Evolutionary conservation across 192 early-diverging fungal species (phyloP), one percentile per base, ranked within the genome.

Genomic region (Mortierella antarctica): DNA sequence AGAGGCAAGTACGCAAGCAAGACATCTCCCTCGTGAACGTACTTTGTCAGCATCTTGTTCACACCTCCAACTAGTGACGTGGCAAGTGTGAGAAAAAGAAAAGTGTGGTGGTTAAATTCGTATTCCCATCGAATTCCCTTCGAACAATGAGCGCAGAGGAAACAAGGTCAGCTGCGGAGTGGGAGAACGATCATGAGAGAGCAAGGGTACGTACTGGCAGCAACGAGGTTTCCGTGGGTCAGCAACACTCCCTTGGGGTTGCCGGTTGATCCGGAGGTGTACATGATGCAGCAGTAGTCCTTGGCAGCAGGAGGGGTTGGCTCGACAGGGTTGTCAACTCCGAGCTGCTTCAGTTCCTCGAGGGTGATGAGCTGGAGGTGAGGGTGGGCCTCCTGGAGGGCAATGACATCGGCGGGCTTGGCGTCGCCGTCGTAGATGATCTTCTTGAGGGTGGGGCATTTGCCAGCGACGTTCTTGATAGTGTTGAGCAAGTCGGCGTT

Each of bases 171-270:
- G n/a, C 54, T 13, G 55, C 54, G 23, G 31, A 69, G 44, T 18
- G 57, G 6, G 7, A 49, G 48, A 41, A 51, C 20, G 56, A 23
- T 67, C 18, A 48, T 23, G 39, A 17, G 31, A 53, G 40, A n/a
- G n/a, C 4, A 52, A 23, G 14, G 1, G 14, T 54, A 84, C 82
- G 82, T 86, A 87, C 87, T 82, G 62, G 93, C 90, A 63, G 97
- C 89, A 61, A 96, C 86, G 64, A 98, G 83, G 70, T 95, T 96
- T 61, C 85, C 77, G 75, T 99, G 96, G 56, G 91, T 88, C 11
- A 99, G 82, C 67, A 95, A 76, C 46, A 96, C 96, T 67, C 97
- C 97, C 82, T 97, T 97, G 54, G 97, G 96, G 83, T 90, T 90
- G 21, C 97, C 96, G 13, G 96, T 98, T n/a, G 91, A 92, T 47